Conservation (phyloP, 768 basidiomycete genomes). For the Calocybe gangraenosa region DNA sequence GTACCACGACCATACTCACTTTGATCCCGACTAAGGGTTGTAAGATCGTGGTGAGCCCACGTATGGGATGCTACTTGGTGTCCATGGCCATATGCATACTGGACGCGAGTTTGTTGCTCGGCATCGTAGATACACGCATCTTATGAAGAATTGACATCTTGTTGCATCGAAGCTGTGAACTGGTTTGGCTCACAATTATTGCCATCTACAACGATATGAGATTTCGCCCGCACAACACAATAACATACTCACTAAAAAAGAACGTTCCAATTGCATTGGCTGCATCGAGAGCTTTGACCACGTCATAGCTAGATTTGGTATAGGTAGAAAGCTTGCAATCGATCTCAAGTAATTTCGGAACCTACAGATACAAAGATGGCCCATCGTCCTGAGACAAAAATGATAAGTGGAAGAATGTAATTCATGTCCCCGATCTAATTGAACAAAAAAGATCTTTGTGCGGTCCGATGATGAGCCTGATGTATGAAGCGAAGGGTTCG, state of each 20-base stretch:
- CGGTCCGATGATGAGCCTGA: slow-evolving; percentile 21
- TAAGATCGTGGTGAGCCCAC: slow-evolving; percentile 36
- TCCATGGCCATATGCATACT: slow-evolving; percentile 33
- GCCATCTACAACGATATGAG: slow-evolving; percentile 23
- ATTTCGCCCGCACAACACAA: not conserved
- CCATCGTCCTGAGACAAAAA: slow-evolving; percentile 17
- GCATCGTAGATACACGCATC: slow-evolving; percentile 36
- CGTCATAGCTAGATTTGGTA: slow-evolving; percentile 23
- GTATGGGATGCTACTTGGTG: slow-evolving; percentile 44
- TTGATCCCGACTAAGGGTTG: slow-evolving; percentile 33
- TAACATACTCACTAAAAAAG: slow-evolving; percentile 44
- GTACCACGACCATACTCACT: slow-evolving; percentile 21
- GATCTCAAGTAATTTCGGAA: not conserved
- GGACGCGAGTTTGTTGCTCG: slow-evolving; percentile 27
- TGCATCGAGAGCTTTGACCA: slow-evolving; percentile 29
- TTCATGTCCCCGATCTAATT: slow-evolving; percentile 22
- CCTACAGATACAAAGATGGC: slow-evolving; percentile 19
- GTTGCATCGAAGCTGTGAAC: not conserved
- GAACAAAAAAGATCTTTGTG: slow-evolving; percentile 16
- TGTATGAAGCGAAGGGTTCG: not conserved
- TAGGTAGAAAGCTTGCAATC: not conserved
- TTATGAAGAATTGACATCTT: slow-evolving; percentile 10
- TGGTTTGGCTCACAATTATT: slow-evolving; percentile 30
- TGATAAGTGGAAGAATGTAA: not conserved
- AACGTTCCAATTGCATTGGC: slow-evolving; percentile 37